These are phyloP conservation scores for Capronia epimyces DNA, from an alignment of 2,329 filamentous ascomycete species.

Conservation along the genomic window DNA sequence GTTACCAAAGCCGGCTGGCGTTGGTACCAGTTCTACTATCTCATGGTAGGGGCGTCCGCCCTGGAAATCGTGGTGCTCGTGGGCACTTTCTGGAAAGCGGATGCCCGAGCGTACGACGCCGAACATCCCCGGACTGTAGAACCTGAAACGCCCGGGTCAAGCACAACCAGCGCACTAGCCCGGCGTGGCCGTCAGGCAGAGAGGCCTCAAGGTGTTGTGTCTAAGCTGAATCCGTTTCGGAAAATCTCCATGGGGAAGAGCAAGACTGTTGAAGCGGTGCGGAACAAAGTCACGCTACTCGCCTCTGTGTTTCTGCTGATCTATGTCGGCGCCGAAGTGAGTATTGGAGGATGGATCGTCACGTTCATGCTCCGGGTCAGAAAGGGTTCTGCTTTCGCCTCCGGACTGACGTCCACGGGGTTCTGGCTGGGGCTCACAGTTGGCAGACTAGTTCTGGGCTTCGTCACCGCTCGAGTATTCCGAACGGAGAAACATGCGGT, in stretches of 20 bases:
- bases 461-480: conserved; percentile 62
- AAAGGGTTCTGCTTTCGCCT: conserved; percentile 61
- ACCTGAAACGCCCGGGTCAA: conserved; percentile 38
- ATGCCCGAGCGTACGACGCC: conserved; percentile 20
- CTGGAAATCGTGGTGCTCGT: conserved; percentile 20
- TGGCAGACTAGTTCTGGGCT: conserved; percentile 64
- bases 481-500: conserved; percentile 63
- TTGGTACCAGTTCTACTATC: conserved; percentile 69
- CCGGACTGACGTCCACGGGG: conserved; percentile 66
- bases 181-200: conserved; percentile 58
- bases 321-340: conserved; percentile 70
- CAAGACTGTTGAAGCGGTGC: conserved; percentile 31
- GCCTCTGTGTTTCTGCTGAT: conserved; percentile 66
- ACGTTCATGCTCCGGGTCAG: conserved; percentile 72
- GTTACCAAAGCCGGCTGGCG: conserved; percentile 39
- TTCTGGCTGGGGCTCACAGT: conserved; percentile 73
- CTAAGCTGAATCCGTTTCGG: conserved; percentile 56
- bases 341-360: conserved; percentile 73
- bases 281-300: conserved; percentile 58
- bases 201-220: conserved; percentile 53
- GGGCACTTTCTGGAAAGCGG: conserved; percentile 49
- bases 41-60: conserved; percentile 50
- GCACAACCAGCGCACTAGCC: conserved; percentile 38
- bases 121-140: conserved; percentile 32
- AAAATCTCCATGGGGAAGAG: conserved; percentile 67